Evolutionary conservation across 192 early-diverging fungal genomes (phyloP).

Genomic region (Linnemannia elongata): DNA sequence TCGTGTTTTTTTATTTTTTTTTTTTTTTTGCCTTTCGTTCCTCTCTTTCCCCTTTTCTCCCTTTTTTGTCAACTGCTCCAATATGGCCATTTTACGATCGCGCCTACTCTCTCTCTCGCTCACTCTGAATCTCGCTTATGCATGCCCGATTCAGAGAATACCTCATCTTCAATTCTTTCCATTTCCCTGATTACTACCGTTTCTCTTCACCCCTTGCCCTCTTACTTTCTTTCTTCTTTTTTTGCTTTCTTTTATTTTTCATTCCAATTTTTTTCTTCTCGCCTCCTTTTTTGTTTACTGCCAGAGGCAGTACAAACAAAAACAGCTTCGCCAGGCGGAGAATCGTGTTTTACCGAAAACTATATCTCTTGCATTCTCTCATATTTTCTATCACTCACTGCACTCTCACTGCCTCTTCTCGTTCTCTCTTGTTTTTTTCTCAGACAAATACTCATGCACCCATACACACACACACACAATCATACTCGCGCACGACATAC

Average conservation of each 20-base stretch:
- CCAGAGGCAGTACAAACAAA: background rate
- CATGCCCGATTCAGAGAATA: background rate
- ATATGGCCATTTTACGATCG: background rate
- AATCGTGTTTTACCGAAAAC: constrained; percentile 9
- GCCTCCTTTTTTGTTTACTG: background rate
- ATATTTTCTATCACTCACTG: background rate
- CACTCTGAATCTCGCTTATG: background rate
- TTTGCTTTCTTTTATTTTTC: background rate
- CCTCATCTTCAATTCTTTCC: background rate
- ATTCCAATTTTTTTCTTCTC: background rate
- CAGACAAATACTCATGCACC: background rate
- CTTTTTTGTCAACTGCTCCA: background rate
- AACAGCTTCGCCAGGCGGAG: constrained; percentile 1
- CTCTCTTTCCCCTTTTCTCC: background rate
- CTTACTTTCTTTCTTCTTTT: background rate
- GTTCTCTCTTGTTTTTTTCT: background rate
- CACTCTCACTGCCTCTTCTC: too few species aligned
- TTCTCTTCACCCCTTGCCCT: background rate
- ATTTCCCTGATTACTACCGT: background rate
- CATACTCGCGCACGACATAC: background rate
- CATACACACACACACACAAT: background rate
- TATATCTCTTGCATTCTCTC: background rate
- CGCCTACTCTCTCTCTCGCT: background rate
- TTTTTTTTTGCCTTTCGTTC: background rate
- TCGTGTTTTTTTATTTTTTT: background rate